A percentile compares a stretch with the other conserved stretches of the same genome.
phyloP scores from a whole-genome alignment of 352 stramenopile species.

The Phytophthora fragariae region DNA sequence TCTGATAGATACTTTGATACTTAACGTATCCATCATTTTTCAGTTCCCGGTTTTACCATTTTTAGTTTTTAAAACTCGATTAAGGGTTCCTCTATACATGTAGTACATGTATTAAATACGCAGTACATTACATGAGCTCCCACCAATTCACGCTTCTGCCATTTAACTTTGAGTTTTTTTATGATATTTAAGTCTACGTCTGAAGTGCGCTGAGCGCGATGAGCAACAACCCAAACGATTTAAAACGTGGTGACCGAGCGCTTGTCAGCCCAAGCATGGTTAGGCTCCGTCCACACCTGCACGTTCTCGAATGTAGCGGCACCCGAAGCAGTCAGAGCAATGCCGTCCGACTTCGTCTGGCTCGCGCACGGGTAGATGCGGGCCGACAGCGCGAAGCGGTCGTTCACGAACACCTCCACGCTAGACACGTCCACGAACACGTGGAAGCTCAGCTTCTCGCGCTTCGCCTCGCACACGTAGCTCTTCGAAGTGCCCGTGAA shows the following conservation, averaged over 20 bases:
- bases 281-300: conserved; percentile 68
- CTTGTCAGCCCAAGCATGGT: conserved; percentile 64
- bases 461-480: conserved; percentile 43
- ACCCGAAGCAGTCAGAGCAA: conserved; percentile 55
- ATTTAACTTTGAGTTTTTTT: too few relatives aligned
- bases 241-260: conserved; percentile 49
- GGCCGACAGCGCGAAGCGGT: conserved; percentile 67
- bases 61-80: too few relatives aligned
- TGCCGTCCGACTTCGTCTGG: conserved; percentile 59
- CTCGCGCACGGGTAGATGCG: conserved; percentile 70
- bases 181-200: too few relatives aligned
- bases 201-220: too few relatives aligned
- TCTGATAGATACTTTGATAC: too few relatives aligned
- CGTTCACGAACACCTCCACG: conserved; percentile 79
- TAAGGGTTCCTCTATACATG: too few relatives aligned
- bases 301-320: conserved; percentile 66
- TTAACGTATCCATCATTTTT: too few relatives aligned
- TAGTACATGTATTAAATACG: too few relatives aligned
- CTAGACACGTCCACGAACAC: conserved; percentile 79
- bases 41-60: too few relatives aligned
- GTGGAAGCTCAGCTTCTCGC: conserved; percentile 63
- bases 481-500: conserved; percentile 35
- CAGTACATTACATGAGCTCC: too few relatives aligned
- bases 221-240: background rate
- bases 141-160: too few relatives aligned